Percentiles rank a stretch among this genome's conserved stretches.
phyloP scores from a whole-genome alignment of 176 grass and related monocot species.

The Rhynchospora tenuis region DNA sequence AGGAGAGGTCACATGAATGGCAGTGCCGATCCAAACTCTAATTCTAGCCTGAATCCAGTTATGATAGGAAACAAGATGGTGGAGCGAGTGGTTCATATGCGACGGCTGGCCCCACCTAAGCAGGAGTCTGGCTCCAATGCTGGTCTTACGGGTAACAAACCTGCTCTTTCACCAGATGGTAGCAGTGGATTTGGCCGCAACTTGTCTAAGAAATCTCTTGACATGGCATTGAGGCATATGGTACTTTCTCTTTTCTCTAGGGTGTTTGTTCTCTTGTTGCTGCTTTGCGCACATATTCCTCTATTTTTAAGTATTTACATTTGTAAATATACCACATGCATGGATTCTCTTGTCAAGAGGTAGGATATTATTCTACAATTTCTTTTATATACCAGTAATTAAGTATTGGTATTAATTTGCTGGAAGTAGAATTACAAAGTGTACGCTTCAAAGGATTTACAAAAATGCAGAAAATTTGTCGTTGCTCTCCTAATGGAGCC shows the following conservation, averaged over 20 bases:
- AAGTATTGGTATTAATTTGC: neutral
- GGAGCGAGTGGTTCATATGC: constrained; percentile 90
- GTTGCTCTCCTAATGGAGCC: neutral
- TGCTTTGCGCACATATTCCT: neutral
- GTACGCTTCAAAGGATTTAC: neutral
- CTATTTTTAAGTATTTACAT: neutral
- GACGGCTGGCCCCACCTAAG: constrained; percentile 83
- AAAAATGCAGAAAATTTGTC: neutral
- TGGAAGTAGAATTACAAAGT: neutral
- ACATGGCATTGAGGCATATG: constrained; percentile 98
- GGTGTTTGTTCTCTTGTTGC: neutral
- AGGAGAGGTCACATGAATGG: constrained; percentile 63
- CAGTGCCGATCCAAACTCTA: constrained; percentile 17
- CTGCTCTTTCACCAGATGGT: constrained; percentile 72
- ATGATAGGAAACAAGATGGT: constrained; percentile 94
- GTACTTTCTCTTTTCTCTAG: constrained; percentile 27
- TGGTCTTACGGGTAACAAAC: constrained; percentile 42
- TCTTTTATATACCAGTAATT: neutral
- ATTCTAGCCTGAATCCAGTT: constrained; percentile 56
- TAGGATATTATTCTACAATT: neutral
- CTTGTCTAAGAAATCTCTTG: constrained; percentile 90
- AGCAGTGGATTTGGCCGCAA: constrained; percentile 69
- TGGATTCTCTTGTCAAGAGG: neutral
- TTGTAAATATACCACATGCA: neutral
- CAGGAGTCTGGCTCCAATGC: constrained; percentile 57